Evolutionary conservation across 2,329 filamentous ascomycete species (phyloP).

Genomic region (Penicillium sp.): DNA sequence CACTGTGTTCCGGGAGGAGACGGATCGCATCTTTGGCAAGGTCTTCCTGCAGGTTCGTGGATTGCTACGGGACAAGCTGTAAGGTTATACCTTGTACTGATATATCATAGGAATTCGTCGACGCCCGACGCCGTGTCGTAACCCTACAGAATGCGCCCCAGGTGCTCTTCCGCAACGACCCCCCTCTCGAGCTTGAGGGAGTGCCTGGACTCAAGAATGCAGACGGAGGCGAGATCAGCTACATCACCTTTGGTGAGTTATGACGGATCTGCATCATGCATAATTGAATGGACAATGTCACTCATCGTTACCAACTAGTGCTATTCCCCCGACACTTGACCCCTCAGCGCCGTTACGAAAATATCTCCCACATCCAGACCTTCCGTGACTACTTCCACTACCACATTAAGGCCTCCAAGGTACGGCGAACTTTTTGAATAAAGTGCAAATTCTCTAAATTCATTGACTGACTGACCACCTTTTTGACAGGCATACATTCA

Average conservation of each 20-base stretch:
- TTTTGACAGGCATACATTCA: slow-evolving; percentile 82
- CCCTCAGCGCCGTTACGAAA: slow-evolving; percentile 84
- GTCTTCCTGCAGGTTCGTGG: slow-evolving; percentile 77
- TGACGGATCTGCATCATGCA: not conserved
- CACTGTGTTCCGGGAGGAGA: slow-evolving; percentile 97
- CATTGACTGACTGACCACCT: slow-evolving; percentile 9
- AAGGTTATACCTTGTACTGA: not conserved
- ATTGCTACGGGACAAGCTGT: no score
- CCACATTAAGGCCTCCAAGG: slow-evolving; percentile 98
- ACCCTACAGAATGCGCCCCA: slow-evolving; percentile 98
- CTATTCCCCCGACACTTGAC: slow-evolving; percentile 95
- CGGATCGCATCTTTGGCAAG: slow-evolving; percentile 95
- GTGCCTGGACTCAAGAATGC: slow-evolving; percentile 79
- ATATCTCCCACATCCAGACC: slow-evolving; percentile 98
- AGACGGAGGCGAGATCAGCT: slow-evolving; percentile 85
- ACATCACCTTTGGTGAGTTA: slow-evolving; percentile 89
- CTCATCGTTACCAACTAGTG: slow-evolving; percentile 57
- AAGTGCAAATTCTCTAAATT: not conserved
- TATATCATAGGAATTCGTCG: slow-evolving; percentile 76
- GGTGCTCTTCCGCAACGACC: slow-evolving; percentile 93
- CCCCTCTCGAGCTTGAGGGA: slow-evolving; percentile 85
- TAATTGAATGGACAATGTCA: not conserved
- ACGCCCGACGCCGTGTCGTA: slow-evolving; percentile 75
- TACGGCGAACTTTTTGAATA: slow-evolving; percentile 36
- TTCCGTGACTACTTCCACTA: slow-evolving; percentile 99